A percentile compares a stretch with the other conserved stretches of the same genome.
phyloP scores from a whole-genome alignment of 208 protist genomes.

The Leptomonas pyrrhocoris region DNA sequence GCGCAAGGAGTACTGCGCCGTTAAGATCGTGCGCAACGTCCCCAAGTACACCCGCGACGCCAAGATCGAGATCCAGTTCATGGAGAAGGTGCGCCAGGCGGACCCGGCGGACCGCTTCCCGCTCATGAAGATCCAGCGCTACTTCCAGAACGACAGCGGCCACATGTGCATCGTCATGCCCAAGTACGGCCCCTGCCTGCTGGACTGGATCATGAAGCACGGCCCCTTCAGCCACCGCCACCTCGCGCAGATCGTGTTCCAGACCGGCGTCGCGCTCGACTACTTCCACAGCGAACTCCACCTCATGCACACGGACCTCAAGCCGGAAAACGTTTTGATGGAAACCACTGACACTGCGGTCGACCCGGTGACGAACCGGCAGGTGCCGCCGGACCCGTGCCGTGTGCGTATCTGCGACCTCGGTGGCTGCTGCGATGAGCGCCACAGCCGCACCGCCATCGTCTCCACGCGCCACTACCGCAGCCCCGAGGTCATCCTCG shows the following conservation, averaged over 20 bases:
- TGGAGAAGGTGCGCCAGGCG: conserved; percentile 74
- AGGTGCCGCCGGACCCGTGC: conserved; percentile 48
- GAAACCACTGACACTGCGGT: conserved; percentile 64
- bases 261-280: conserved; percentile 71
- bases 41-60: conserved; percentile 88
- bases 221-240: conserved; percentile 71
- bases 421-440: conserved; percentile 42
- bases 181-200: conserved; percentile 72
- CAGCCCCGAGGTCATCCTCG: conserved; percentile 77
- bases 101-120: conserved; percentile 75
- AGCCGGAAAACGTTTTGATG: conserved; percentile 86
- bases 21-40: conserved; percentile 89
- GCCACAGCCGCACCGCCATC: conserved; percentile 43
- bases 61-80: conserved; percentile 89
- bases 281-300: conserved; percentile 77
- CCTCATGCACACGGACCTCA: conserved; percentile 85
- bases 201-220: conserved; percentile 85
- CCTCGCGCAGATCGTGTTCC: conserved; percentile 81
- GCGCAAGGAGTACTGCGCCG: conserved; percentile 84
- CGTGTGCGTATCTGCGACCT: conserved; percentile 72
- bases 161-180: conserved; percentile 89
- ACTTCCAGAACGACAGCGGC: conserved; percentile 80
- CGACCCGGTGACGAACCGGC: conserved; percentile 71
- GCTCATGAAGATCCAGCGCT: conserved; percentile 79
- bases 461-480: conserved; percentile 63